Evolutionary conservation across 306 rosid species (phyloP).

Genomic region (Fragaria vesca): DNA sequence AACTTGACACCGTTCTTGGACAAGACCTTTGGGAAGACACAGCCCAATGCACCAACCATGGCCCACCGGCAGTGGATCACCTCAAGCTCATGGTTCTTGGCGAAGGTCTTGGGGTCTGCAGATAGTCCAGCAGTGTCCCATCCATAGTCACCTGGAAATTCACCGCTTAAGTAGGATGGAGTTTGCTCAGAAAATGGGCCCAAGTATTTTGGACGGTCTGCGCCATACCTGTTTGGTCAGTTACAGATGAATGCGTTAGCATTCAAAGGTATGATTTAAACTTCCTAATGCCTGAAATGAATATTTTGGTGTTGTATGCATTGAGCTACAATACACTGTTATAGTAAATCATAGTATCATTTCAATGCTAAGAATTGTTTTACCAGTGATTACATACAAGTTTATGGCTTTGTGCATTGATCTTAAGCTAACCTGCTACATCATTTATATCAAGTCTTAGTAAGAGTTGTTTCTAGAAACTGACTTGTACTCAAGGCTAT

Average conservation of each 20-base stretch:
- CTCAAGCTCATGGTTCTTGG: constrained; percentile 89
- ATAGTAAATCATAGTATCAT: background rate
- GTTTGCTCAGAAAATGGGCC: constrained; percentile 97
- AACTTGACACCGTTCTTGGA: constrained; percentile 85
- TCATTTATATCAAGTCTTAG: background rate
- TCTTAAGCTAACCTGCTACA: background rate
- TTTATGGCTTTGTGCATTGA: background rate
- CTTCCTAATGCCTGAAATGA: background rate
- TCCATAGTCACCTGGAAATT: constrained; percentile 94
- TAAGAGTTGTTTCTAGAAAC: background rate
- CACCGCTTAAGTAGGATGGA: constrained; percentile 90
- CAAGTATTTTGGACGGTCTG: constrained; percentile 95
- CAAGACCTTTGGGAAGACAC: constrained; percentile 83
- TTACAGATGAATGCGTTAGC: background rate
- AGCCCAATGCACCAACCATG: constrained; percentile 89
- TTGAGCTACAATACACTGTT: background rate
- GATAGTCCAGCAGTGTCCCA: constrained; percentile 99
- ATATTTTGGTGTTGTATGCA: background rate
- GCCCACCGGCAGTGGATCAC: constrained; percentile 95
- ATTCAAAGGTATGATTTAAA: background rate
- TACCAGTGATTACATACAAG: background rate
- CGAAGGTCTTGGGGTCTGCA: constrained; percentile 95
- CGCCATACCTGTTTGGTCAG: constrained; percentile 68
- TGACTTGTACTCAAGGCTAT: background rate
- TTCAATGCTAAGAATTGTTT: background rate